These are phyloP conservation scores for Amylostereum chailletii DNA, from an alignment of 1,284 basidiomycete genomes.

Conservation along the genomic window DNA sequence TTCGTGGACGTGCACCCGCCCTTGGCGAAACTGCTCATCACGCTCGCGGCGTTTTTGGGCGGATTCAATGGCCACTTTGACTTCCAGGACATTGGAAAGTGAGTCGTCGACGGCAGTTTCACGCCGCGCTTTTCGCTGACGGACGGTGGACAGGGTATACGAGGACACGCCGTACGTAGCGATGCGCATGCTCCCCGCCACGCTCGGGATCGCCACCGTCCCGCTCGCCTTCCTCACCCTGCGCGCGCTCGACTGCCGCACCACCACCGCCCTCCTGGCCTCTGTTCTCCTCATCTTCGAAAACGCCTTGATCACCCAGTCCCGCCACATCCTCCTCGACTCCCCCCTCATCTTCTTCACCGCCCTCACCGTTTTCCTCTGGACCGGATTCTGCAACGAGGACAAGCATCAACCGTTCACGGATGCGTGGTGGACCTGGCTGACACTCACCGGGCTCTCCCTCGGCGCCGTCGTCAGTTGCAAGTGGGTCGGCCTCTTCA, in stretches of 20 bases:
- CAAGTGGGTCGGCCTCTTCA: constrained; percentile 99
- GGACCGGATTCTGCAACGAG: constrained; percentile 88
- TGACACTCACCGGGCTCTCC: constrained; percentile 79
- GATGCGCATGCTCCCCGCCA: constrained; percentile 89
- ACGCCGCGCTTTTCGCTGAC: no score
- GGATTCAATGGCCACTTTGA: constrained; percentile 95
- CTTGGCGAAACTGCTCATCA: constrained; percentile 92
- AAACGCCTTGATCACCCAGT: constrained; percentile 93
- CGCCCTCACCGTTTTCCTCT: constrained; percentile 80
- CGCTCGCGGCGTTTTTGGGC: constrained; percentile 78
- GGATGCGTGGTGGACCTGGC: constrained; percentile 87
- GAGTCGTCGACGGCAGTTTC: constrained; percentile 21
- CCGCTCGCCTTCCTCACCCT: constrained; percentile 92
- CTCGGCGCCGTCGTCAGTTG: constrained; percentile 90
- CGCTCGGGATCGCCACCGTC: constrained; percentile 84
- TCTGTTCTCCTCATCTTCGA: constrained; percentile 92
- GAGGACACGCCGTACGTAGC: constrained; percentile 89
- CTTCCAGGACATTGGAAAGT: constrained; percentile 97
- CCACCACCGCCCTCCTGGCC: constrained; percentile 85
- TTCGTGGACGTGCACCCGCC: constrained; percentile 98
- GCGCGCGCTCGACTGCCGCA: constrained; percentile 83
- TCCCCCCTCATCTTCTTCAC: constrained; percentile 98
- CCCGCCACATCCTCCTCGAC: constrained; percentile 93
- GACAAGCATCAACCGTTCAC: constrained; percentile 81
- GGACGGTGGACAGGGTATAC: constrained; percentile 49